These are phyloP conservation scores for Aspergillus asperescens DNA, from an alignment of 495 filamentous ascomycete genomes.

Conservation along the genomic window DNA sequence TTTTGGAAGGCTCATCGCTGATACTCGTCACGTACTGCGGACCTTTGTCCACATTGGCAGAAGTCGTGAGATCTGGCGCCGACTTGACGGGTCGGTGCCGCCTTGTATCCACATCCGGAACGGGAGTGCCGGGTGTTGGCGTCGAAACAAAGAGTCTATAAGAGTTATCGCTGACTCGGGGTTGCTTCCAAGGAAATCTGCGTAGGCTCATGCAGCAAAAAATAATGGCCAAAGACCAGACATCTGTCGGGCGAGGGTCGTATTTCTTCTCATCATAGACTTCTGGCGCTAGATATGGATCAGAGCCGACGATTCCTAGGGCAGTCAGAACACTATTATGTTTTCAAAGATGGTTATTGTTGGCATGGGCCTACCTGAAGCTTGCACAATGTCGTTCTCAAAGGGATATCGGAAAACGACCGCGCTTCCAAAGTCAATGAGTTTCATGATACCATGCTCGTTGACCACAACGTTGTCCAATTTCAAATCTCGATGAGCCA, in stretches of 20 bases:
- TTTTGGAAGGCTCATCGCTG: conserved; percentile 7
- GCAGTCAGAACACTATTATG: conserved; percentile 8
- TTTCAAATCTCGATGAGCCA: conserved; percentile 95
- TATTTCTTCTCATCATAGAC: conserved; percentile 94
- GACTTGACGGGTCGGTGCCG: conserved; percentile 36
- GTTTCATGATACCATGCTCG: conserved; percentile 97
- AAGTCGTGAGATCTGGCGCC: conserved; percentile 30
- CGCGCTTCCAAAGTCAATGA: conserved; percentile 98
- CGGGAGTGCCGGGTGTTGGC: conserved; percentile 51
- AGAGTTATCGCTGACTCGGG: conserved; percentile 85
- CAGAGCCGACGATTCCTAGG: conserved; percentile 90
- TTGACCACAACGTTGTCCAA: conserved; percentile 98
- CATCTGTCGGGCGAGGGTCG: conserved; percentile 88
- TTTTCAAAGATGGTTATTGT: neutral
- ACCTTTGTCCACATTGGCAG: conserved; percentile 25
- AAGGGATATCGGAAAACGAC: conserved; percentile 97
- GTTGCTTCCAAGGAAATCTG: conserved; percentile 96
- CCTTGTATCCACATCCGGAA: conserved; percentile 42
- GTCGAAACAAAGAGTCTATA: conserved; percentile 85
- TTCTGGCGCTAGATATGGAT: conserved; percentile 95
- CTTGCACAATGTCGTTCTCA: conserved; percentile 82
- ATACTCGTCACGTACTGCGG: conserved; percentile 2
- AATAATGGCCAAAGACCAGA: conserved; percentile 98
- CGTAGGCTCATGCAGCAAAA: conserved; percentile 98
- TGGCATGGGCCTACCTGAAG: conserved; percentile 61